Evolutionary conservation across 148 eudicot genomes (phyloP).

Genomic region (Fallopia convolvulus): DNA sequence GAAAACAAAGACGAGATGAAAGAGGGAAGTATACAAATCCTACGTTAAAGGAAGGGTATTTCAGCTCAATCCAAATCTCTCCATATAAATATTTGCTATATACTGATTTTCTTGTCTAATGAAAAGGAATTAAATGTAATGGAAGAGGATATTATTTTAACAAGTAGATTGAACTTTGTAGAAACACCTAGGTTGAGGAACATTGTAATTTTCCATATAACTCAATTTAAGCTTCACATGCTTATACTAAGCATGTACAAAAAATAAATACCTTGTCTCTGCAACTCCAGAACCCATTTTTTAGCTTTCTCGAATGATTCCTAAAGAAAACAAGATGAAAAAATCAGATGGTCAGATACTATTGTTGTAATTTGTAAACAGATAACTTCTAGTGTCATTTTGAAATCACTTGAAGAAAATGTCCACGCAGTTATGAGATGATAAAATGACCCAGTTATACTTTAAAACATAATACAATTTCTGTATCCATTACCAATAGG

Average conservation of each 20-base stretch:
- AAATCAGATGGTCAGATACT: background rate
- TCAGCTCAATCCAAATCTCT: background rate
- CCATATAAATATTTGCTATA: background rate
- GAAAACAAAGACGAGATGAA: background rate
- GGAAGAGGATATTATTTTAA: background rate
- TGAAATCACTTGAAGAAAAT: background rate
- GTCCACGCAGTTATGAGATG: background rate
- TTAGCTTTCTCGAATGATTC: slow-evolving; percentile 58
- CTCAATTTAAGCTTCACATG: background rate
- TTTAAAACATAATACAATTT: background rate
- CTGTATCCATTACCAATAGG: too few relatives aligned
- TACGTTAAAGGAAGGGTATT: background rate
- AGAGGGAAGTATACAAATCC: background rate
- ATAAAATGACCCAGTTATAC: background rate
- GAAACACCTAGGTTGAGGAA: background rate
- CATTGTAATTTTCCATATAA: background rate
- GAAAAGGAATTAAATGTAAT: background rate
- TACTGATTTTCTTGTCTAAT: background rate
- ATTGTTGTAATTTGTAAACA: background rate
- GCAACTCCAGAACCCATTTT: slow-evolving; percentile 65
- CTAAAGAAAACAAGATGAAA: slow-evolving; percentile 22
- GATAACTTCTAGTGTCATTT: background rate
- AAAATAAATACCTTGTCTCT: slow-evolving; percentile 43
- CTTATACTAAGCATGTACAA: background rate
- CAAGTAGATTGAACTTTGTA: background rate